These are phyloP conservation scores for Rhexocercosporidium sp. DNA, from an alignment of 2,329 filamentous ascomycete species.

Conservation along the genomic window DNA sequence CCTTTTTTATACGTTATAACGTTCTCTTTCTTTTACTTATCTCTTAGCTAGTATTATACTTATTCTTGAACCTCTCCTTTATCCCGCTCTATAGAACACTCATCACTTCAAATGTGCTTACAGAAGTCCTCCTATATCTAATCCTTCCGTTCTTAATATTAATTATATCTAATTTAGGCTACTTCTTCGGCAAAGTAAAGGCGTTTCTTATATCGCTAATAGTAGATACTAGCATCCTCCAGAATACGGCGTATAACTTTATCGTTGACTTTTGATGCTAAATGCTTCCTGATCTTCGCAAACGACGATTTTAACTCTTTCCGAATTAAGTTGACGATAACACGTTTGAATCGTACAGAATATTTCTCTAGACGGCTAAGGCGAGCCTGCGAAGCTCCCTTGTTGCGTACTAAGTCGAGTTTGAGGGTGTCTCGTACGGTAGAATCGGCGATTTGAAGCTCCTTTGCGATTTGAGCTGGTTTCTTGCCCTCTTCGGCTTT, in stretches of 20 bases:
- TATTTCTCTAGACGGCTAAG: slow-evolving; percentile 2
- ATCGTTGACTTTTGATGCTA: background rate
- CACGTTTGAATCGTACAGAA: background rate
- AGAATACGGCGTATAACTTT: background rate
- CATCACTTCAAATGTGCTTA: background rate
- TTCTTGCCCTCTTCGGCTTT: background rate
- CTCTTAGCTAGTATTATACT: background rate
- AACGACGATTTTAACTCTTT: background rate
- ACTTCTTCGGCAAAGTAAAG: background rate
- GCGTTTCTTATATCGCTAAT: slow-evolving; percentile 2
- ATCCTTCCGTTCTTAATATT: slow-evolving; percentile 1
- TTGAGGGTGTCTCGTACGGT: background rate
- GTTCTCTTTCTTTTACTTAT: background rate
- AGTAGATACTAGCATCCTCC: background rate
- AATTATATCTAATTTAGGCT: background rate
- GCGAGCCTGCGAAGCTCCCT: background rate
- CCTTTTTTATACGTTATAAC: slow-evolving; percentile 7
- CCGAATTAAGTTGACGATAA: background rate
- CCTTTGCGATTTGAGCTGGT: background rate
- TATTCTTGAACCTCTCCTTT: background rate
- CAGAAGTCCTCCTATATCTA: background rate
- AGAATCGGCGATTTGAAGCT: slow-evolving; percentile 1
- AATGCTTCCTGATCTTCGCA: background rate
- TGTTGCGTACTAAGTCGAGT: background rate
- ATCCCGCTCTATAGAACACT: background rate